phyloP scores from a whole-genome alignment of 495 filamentous ascomycete genomes.

The Aspergillus mulundensis region DNA sequence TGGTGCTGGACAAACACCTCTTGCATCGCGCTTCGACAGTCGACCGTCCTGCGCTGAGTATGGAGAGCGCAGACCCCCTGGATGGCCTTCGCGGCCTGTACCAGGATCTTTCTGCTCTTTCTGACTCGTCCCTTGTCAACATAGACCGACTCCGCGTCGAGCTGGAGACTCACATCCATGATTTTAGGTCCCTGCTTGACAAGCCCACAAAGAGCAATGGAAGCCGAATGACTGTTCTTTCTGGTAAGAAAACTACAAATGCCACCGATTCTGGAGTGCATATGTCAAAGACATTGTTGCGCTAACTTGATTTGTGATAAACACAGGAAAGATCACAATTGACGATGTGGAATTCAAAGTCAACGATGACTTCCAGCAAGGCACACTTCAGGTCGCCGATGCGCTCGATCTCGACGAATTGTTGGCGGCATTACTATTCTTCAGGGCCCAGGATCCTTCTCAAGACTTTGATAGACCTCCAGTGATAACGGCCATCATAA shows the following conservation, averaged over 20 bases:
- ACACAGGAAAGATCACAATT: conserved; percentile 64
- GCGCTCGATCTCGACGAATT: conserved; percentile 86
- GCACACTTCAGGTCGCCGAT: conserved; percentile 74
- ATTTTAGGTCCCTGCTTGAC: conserved; percentile 74
- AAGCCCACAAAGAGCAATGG: conserved; percentile 66
- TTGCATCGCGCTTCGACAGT: conserved; percentile 21
- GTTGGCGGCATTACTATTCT: conserved; percentile 67
- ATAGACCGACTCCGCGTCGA: conserved; percentile 61
- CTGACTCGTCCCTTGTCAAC: conserved; percentile 56
- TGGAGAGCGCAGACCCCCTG: conserved; percentile 63
- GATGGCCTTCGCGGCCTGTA: conserved; percentile 71
- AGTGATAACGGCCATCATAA: conserved; percentile 69
- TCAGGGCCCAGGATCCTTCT: conserved; percentile 62
- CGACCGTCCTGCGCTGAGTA: conserved; percentile 28
- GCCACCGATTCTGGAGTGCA: neutral
- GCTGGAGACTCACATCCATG: conserved; percentile 63
- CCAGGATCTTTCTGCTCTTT: conserved; percentile 67
- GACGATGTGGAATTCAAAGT: conserved; percentile 71
- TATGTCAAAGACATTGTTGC: neutral
- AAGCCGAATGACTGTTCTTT: conserved; percentile 57
- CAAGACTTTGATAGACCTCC: conserved; percentile 62
- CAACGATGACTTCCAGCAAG: conserved; percentile 82
- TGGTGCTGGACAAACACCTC: conserved; percentile 21
- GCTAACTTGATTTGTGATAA: conserved; percentile 31
- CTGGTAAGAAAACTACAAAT: conserved; percentile 35